Evolutionary conservation across 2,329 filamentous ascomycete genomes (phyloP), one percentile per base, ranked within the genome.

Genomic region (Aspergillus luchuensis): DNA sequence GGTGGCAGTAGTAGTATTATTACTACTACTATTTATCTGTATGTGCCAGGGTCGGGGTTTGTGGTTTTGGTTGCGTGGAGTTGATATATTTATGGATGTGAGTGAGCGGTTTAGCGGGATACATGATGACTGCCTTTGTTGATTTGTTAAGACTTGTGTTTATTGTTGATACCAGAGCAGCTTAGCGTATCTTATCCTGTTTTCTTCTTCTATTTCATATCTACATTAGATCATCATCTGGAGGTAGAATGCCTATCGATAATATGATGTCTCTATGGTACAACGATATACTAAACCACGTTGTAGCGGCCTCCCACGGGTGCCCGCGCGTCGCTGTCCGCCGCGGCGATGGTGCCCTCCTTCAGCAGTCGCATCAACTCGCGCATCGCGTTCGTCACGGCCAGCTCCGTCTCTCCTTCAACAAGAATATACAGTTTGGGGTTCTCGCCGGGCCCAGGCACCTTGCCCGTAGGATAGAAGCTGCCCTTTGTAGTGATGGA

Each of bases 371-470:
- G 86, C 73, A 92, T 94, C 66, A 99, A 83, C 78, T 98, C 93
- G 67, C 88, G 87, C 85, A 99, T 91, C 2, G 95, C 95, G 70
- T 91, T 90, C 55, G 91, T 91, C 28, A 99, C 95, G 33, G 92
- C 89, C 56, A 97, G 82, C 77, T 99, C 95, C 0, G 95, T 98
- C 72, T 99, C 95, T 45, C 95, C 95, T 75, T 99, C 95, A 59
- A 99, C 96, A 62, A 99, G 85, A 71, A 99, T 97, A 75, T 98
- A 99, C 69, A 99, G 81, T 81, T 98, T 98, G n/a, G 95, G 90
- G 67, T 92, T 88, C 57, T 89, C 90, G 38, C 86, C 88, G 0
- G 89, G 76, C 7, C 84, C 86, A 2, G 92, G 92, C 66, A 91
- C 89, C 74, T 96, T 96, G 66, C 92, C 93, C 1, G 87, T 72